Evolutionary conservation across 352 stramenopile species (phyloP), one percentile per base, ranked within the genome.

Genomic region (Pythium periplocum): DNA sequence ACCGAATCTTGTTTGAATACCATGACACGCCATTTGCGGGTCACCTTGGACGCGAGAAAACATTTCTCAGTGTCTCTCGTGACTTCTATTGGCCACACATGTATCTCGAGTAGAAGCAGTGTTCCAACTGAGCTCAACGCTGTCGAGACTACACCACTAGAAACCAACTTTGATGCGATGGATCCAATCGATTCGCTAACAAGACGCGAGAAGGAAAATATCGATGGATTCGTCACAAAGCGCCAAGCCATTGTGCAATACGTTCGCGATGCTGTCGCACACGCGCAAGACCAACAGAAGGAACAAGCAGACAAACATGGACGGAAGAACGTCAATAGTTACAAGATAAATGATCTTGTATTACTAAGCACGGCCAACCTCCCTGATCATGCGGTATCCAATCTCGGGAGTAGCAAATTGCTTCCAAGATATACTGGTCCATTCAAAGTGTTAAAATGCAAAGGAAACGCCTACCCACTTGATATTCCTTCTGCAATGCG

Each of bases 231-330:
- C 35, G 30, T 59, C 0, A 11, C 37, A 17, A 37, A 38, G 17
- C 55, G 55, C 8, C 46, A 49, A 26, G 49, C 48, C 8, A 38
- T 51, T 17, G 26, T 55, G 0, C 36, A 45, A 32, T 62, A 59
- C 10, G 62, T 69, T 0, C 57, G 57, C 10, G 59, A 66, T 33
- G 53, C 60, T 0, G 51, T 68, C 5, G 38, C 47, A 37, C 5
- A 32, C 1, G 59, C 63, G 0, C 48, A 51, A 4, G 54, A 68
- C 8, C 41, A 32, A 40, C 59, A 68, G n/a, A 66, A 72, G 39
- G 55, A 68, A 26, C 12, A 55, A 26, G 45, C 59, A 0, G 59
- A 68, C 47, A 7, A 33, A 8, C 39, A 30, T 31, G 43, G 43
- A 31, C 43, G 43, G 7, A 6, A n/a, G 7, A 48, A 48, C 43